Evolutionary conservation across 352 stramenopile genomes (phyloP).

Genomic region (Proteromonas lacertae): DNA sequence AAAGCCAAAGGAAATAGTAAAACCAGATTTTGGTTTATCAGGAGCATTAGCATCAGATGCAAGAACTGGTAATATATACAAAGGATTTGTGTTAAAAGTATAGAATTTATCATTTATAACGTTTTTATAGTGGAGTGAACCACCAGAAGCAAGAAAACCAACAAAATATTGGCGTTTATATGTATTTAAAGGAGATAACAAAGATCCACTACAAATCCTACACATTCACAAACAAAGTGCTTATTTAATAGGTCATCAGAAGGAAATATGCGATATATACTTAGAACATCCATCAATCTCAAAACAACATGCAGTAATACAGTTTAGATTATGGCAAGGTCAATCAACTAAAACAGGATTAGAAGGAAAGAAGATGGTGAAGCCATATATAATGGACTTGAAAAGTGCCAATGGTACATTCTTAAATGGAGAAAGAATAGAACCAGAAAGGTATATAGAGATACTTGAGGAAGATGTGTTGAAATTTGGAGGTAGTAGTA

Average conservation of each 20-base stretch:
- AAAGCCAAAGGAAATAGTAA: slow-evolving; percentile 24
- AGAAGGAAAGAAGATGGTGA: slow-evolving; percentile 5
- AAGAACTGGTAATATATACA: slow-evolving; percentile 67
- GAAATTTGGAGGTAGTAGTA: slow-evolving; percentile 68
- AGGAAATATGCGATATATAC: slow-evolving; percentile 59
- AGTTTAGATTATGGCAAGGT: too few relatives aligned
- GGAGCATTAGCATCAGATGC: slow-evolving; percentile 73
- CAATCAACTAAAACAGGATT: slow-evolving; percentile 3
- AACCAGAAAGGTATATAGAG: slow-evolving; percentile 74
- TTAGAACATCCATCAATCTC: slow-evolving; percentile 67
- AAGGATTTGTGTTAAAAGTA: slow-evolving; percentile 81
- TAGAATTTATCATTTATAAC: slow-evolving; percentile 2
- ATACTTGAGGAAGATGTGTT: slow-evolving; percentile 70
- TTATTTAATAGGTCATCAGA: slow-evolving; percentile 66
- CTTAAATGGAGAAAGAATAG: slow-evolving; percentile 66
- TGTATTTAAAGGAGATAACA: slow-evolving; percentile 75
- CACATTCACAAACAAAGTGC: slow-evolving; percentile 72
- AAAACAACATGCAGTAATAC: slow-evolving; percentile 84
- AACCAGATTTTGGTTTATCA: slow-evolving; percentile 83
- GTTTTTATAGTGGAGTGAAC: slow-evolving; percentile 77
- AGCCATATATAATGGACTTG: slow-evolving; percentile 89
- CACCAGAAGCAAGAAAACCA: slow-evolving; percentile 52
- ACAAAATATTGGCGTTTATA: slow-evolving; percentile 69
- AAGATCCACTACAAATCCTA: slow-evolving; percentile 43
- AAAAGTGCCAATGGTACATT: slow-evolving; percentile 85